Conservation (phyloP, 305 asterid genomes). For the Solanum hybrid region DNA sequence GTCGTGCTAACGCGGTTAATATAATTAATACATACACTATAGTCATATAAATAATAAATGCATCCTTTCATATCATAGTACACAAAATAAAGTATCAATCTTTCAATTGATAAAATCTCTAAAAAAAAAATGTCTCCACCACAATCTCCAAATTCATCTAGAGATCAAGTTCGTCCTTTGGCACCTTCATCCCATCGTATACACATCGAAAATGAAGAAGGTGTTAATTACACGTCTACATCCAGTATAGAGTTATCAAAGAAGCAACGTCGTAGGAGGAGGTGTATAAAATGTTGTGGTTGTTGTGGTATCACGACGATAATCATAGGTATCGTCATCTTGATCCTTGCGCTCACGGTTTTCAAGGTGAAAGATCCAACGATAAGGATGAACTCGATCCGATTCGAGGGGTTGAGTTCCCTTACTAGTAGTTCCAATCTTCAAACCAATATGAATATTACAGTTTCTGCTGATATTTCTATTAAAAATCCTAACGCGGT, state of each 20-base stretch:
- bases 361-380: slow-evolving; percentile 31
- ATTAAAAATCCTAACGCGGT: slow-evolving; percentile 44
- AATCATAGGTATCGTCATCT: slow-evolving; percentile 1
- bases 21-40: not conserved
- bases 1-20: not conserved
- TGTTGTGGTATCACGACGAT: slow-evolving; percentile 23
- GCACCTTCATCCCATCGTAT: not conserved
- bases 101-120: not conserved
- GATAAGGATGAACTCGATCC: slow-evolving; percentile 19
- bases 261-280: not conserved
- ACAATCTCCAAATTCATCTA: not conserved
- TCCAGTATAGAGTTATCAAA: not conserved
- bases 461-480: slow-evolving; percentile 19
- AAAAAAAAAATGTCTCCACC: slow-evolving; percentile 6
- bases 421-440: slow-evolving; percentile 1
- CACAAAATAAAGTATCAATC: not conserved
- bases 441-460: slow-evolving; percentile 23
- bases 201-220: not conserved
- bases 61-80: not conserved
- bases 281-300: slow-evolving; percentile 31
- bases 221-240: not conserved
- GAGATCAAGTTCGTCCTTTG: slow-evolving; percentile 2
- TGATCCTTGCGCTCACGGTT: slow-evolving; percentile 32
- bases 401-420: slow-evolving; percentile 19
- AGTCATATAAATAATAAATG: not conserved